Evolutionary conservation across 2,329 filamentous ascomycete genomes (phyloP).

Genomic region (Xylaria polymorpha): DNA sequence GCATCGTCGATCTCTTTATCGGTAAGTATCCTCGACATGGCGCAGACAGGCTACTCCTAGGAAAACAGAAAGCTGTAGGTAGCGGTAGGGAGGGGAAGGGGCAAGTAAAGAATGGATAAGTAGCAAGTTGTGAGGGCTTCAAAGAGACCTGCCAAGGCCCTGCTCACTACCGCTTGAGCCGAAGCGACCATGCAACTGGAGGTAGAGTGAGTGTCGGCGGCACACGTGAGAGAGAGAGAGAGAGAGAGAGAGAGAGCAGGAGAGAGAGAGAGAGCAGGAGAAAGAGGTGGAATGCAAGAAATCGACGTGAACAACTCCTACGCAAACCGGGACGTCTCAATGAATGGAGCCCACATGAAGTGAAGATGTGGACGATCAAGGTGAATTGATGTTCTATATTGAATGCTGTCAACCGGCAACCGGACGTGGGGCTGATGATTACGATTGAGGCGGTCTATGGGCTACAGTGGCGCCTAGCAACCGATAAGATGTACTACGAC

Average conservation of each 20-base stretch:
- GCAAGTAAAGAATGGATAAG: slow-evolving; percentile 2
- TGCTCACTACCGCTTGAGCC: not conserved
- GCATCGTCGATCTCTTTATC: slow-evolving; percentile 48
- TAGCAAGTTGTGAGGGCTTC: not conserved
- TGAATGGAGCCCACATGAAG: not conserved
- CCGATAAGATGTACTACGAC: not conserved
- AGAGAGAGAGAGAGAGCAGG: too few species aligned
- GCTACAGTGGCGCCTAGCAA: not conserved
- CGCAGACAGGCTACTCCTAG: not conserved
- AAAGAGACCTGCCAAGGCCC: not conserved
- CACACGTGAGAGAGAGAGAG: not conserved
- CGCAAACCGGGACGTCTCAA: not conserved
- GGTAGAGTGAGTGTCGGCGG: not conserved
- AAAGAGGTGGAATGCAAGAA: too few species aligned
- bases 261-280: too few species aligned
- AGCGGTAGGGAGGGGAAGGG: not conserved
- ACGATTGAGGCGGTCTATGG: slow-evolving; percentile 2
- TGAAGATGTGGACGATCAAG: not conserved
- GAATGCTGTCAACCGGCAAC: not conserved
- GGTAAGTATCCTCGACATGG: slow-evolving; percentile 41
- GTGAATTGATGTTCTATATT: not conserved
- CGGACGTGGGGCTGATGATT: not conserved
- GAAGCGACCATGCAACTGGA: not conserved
- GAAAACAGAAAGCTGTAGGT: not conserved
- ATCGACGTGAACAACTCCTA: not conserved